phyloP scores from a whole-genome alignment of 169 alveolate genomes.

The Cystoisospora suis region DNA sequence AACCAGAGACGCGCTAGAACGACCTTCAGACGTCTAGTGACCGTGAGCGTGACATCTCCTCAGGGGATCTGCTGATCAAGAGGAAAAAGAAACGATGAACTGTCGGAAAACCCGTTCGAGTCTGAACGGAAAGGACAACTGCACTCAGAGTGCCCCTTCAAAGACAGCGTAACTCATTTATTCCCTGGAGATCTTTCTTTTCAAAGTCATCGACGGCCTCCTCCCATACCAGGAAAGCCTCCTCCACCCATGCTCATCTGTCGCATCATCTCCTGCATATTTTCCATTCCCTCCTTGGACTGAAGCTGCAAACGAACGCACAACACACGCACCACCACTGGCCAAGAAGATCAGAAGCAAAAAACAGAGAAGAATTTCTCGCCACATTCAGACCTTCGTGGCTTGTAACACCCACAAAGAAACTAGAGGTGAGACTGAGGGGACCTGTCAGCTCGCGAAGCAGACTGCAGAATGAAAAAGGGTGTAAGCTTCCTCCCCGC shows the following conservation, averaged over 20 bases:
- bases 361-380: neutral
- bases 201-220: neutral
- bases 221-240: neutral
- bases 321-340: neutral
- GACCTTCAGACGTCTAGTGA: too few species aligned
- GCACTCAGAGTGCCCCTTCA: neutral
- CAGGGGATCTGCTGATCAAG: neutral
- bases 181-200: too few species aligned
- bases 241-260: slow-evolving; percentile 54
- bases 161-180: too few species aligned
- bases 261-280: slow-evolving; percentile 65
- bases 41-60: neutral
- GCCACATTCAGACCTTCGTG: too few species aligned
- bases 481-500: too few species aligned
- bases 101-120: neutral
- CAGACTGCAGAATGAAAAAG: too few species aligned
- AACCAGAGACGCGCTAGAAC: too few species aligned
- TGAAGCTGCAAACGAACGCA: slow-evolving; percentile 50
- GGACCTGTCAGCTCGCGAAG: neutral
- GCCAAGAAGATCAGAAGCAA: neutral
- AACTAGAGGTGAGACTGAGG: neutral
- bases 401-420: too few species aligned
- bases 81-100: neutral
- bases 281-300: slow-evolving; percentile 47
- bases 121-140: neutral